Conservation (phyloP, 2,329 filamentous ascomycete species). For the Amylocarpus encephaloides region DNA sequence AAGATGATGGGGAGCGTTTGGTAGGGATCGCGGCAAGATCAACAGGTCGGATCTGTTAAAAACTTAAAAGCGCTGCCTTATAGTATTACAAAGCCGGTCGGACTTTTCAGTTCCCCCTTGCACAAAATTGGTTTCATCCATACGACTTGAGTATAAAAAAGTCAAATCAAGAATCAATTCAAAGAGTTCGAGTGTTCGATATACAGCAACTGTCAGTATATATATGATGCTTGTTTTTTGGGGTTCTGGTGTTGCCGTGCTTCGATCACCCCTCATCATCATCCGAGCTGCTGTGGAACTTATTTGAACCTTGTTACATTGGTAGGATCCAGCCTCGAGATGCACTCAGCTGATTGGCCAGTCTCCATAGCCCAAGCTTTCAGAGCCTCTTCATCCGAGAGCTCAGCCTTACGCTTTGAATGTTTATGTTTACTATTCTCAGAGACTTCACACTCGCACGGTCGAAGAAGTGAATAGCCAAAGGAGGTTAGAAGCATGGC, state of each 20-base stretch:
- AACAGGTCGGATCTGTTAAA: not conserved
- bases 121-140: no score
- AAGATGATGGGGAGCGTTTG: no score
- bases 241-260: not conserved
- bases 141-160: no score
- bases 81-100: not conserved
- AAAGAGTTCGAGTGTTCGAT: no score
- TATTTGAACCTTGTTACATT: not conserved
- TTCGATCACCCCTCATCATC: not conserved
- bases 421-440: not conserved
- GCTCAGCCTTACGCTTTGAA: not conserved
- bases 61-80: not conserved
- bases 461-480: no score
- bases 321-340: not conserved
- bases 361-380: slow-evolving; percentile 9
- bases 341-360: slow-evolving; percentile 6
- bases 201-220: no score
- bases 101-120: not conserved
- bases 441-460: no score
- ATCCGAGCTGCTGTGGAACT: not conserved
- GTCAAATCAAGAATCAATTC: no score
- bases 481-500: no score
- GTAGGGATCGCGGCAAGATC: not conserved
- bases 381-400: slow-evolving; percentile 1
- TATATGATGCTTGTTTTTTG: no score